Conservation (phyloP, 192 early-diverging fungal species). For the Coemansia sp. region DNA sequence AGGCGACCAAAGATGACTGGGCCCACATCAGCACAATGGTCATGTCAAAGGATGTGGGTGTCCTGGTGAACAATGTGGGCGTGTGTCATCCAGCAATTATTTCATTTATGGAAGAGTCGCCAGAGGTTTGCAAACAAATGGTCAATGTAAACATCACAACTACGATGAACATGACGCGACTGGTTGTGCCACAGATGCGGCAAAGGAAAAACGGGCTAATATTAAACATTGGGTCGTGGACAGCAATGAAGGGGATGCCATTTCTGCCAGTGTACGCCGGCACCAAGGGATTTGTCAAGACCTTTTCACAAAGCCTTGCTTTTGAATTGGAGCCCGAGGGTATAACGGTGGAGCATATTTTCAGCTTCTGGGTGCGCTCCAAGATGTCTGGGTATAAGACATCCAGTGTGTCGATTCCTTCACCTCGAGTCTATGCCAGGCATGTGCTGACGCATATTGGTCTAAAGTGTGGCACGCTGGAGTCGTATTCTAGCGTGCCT, state of each 20-base stretch:
- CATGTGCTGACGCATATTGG: constrained; percentile 73
- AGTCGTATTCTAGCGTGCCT: constrained; percentile 39
- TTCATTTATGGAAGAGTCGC: constrained; percentile 78
- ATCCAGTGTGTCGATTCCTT: constrained; percentile 73
- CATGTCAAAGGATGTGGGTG: constrained; percentile 31
- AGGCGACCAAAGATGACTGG: constrained; percentile 24
- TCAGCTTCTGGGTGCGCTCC: constrained; percentile 92
- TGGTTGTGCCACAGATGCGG: constrained; percentile 81
- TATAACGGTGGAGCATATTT: constrained; percentile 85
- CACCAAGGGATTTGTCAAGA: constrained; percentile 89
- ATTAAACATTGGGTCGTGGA: constrained; percentile 90
- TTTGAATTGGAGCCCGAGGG: constrained; percentile 73
- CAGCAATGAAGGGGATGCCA: constrained; percentile 81
- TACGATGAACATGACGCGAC: constrained; percentile 76
- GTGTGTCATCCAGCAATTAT: constrained; percentile 85
- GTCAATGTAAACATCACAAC: constrained; percentile 82
- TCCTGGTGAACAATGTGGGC: constrained; percentile 92
- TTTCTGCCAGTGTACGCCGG: constrained; percentile 89
- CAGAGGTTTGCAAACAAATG: constrained; percentile 71
- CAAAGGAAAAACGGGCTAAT: constrained; percentile 74
- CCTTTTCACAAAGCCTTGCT: constrained; percentile 86
- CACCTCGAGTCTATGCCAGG: constrained; percentile 74
- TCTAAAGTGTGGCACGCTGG: constrained; percentile 60
- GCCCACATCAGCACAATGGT: constrained; percentile 33
- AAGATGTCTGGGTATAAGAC: constrained; percentile 92